A percentile compares a stretch with the other conserved stretches of the same genome.
Evolutionary conservation across 352 stramenopile genomes (phyloP).

Genomic region (Globisporangium solare): DNA sequence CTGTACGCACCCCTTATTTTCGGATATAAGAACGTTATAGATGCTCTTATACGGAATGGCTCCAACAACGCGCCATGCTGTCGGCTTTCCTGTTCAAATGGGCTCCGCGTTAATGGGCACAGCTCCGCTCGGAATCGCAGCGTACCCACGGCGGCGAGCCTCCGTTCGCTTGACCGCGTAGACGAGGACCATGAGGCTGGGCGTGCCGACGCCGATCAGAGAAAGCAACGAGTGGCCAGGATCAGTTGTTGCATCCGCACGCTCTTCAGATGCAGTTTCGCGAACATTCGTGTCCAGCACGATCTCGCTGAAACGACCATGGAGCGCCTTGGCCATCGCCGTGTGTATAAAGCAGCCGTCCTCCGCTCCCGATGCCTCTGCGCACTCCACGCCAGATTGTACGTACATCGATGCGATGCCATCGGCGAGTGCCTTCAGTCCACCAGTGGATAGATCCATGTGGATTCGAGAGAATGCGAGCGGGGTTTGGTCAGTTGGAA

Average conservation of each 20-base stretch:
- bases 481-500: neutral
- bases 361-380: neutral
- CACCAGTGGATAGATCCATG: neutral
- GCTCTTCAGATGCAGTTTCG: neutral
- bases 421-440: slow-evolving; percentile 3
- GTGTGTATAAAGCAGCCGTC: slow-evolving; percentile 10
- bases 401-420: slow-evolving; percentile 6
- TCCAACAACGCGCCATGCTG: no score
- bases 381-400: slow-evolving; percentile 5
- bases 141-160: slow-evolving; percentile 5
- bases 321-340: slow-evolving; percentile 6
- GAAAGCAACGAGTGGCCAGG: neutral
- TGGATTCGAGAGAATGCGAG: neutral
- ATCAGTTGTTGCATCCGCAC: neutral
- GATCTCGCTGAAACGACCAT: slow-evolving; percentile 1
- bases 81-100: no score
- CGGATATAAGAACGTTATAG: no score
- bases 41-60: no score
- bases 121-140: slow-evolving; percentile 6
- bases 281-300: slow-evolving; percentile 3
- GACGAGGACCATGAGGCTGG: neutral
- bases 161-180: slow-evolving; percentile 5
- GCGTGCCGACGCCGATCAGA: neutral
- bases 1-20: no score
- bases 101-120: slow-evolving; percentile 4